These are phyloP conservation scores for Termitomyces heimii DNA, from an alignment of 768 basidiomycete species.

Conservation along the genomic window DNA sequence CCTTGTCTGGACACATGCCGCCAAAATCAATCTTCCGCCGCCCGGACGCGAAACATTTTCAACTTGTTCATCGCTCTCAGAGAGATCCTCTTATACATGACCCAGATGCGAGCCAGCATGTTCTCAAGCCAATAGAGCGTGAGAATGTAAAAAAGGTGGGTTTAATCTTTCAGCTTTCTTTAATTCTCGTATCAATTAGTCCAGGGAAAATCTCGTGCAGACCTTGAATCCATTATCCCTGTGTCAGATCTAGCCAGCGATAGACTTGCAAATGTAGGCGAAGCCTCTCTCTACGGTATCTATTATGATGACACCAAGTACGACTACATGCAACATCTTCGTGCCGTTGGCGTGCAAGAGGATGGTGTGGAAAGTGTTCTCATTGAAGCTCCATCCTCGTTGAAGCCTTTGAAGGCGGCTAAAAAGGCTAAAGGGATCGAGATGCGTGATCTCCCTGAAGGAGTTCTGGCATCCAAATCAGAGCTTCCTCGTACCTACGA, in stretches of 20 bases:
- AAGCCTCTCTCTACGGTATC: slow-evolving; percentile 85
- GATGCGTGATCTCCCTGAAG: slow-evolving; percentile 60
- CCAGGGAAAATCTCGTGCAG: slow-evolving; percentile 77
- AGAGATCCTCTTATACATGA: slow-evolving; percentile 95
- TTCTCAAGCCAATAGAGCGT: slow-evolving; percentile 79
- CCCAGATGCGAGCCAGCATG: slow-evolving; percentile 80
- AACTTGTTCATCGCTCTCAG: slow-evolving; percentile 95
- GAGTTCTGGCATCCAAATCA: slow-evolving; percentile 61
- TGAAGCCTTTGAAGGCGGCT: slow-evolving; percentile 25
- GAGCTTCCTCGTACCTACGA: slow-evolving; percentile 76
- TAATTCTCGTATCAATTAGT: slow-evolving; percentile 11
- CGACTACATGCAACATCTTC: slow-evolving; percentile 98
- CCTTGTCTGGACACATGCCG: slow-evolving; percentile 44
- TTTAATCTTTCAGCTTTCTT: slow-evolving; percentile 4
- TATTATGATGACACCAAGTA: slow-evolving; percentile 96
- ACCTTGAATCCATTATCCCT: slow-evolving; percentile 59
- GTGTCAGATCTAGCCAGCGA: slow-evolving; percentile 44
- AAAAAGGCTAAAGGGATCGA: slow-evolving; percentile 28
- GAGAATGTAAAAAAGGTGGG: slow-evolving; percentile 64
- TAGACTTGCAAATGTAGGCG: slow-evolving; percentile 59
- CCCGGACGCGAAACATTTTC: slow-evolving; percentile 89
- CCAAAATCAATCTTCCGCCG: slow-evolving; percentile 85
- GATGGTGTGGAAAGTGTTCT: slow-evolving; percentile 79
- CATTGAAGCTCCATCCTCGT: slow-evolving; percentile 63
- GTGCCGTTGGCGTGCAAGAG: slow-evolving; percentile 67